Evolutionary conservation across 495 filamentous ascomycete genomes (phyloP), one percentile per base, ranked within the genome.

Genomic region (Sphaerosporella brunnea): DNA sequence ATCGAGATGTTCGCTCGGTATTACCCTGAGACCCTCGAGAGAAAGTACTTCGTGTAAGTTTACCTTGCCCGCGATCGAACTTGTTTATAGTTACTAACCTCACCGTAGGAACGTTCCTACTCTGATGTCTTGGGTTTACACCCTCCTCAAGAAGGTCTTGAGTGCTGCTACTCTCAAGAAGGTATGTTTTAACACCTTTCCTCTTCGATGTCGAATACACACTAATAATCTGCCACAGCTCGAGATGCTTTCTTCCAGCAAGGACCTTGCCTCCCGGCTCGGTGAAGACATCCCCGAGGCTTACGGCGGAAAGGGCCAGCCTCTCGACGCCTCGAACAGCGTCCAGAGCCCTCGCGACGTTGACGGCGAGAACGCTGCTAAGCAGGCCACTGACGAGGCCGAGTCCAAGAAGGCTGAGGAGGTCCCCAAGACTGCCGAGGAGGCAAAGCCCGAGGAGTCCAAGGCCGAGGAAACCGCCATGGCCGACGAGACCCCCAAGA

Each of bases 71-170:
- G 7, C 28, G 28, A 32, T 32, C 28, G 28, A 32, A n/a, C n/a
- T n/a, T n/a, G n/a, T n/a, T n/a, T n/a, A n/a, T n/a, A n/a, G n/a
- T n/a, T n/a, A n/a, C n/a, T n/a, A n/a, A n/a, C n/a, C n/a, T n/a
- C n/a, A n/a, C n/a, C 13, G 28, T 13, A 32, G 28, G 2, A 93
- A 93, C 50, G 82, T 93, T 4, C 85, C 86, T 0, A 62, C 74
- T 44, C 66, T 93, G 56, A 93, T 92, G 85, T 79, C 80, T 38
- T 93, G 85, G 74, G 70, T 93, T 60, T 93, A 80, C 60, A 64
- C 64, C 23, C 68, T 78, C 44, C 80, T 92, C 68, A 92, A 85
- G 70, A 62, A 83, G 18, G 73, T 94, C 58, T 64, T 90, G 36
- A 74, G 76, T 48, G 68, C 73, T 54, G 83, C 84, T 64, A 93